Percentiles rank a stretch among this genome's conserved stretches.
Conservation (phyloP, 73 alveolate genomes). For the Paramecium sonneborni region DNA sequence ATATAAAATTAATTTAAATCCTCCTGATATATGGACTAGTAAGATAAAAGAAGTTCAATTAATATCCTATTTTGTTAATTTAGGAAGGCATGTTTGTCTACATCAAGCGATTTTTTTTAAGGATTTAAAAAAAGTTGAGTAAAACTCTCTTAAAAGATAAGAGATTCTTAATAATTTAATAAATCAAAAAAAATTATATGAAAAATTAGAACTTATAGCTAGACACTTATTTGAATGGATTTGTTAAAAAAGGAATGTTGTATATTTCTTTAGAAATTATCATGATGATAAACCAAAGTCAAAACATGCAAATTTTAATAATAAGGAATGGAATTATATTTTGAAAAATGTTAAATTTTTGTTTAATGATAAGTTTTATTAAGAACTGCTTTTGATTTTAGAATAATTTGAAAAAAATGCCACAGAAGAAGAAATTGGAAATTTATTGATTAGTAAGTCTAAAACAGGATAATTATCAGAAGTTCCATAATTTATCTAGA, state of each 20-base stretch:
- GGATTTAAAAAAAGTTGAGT: background rate
- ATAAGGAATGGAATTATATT: background rate
- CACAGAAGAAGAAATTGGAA: background rate
- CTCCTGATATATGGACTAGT: background rate
- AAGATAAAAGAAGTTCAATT: background rate
- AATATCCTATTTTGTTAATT: background rate
- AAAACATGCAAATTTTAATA: background rate
- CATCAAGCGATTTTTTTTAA: background rate
- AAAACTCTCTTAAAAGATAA: background rate
- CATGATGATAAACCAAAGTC: background rate
- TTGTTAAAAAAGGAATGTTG: background rate
- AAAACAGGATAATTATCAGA: background rate
- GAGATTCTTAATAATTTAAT: background rate
- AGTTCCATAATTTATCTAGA: background rate
- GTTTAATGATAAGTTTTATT: background rate
- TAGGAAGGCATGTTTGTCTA: background rate
- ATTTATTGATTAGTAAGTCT: background rate
- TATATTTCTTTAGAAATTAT: background rate
- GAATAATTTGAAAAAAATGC: background rate
- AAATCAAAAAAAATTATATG: background rate
- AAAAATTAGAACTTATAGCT: background rate
- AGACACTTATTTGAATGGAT: background rate
- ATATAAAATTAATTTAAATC: background rate
- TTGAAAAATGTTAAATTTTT: background rate
- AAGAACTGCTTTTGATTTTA: background rate